Evolutionary conservation across 805 yeast species (phyloP).

Genomic region (Priceomyces medius): DNA sequence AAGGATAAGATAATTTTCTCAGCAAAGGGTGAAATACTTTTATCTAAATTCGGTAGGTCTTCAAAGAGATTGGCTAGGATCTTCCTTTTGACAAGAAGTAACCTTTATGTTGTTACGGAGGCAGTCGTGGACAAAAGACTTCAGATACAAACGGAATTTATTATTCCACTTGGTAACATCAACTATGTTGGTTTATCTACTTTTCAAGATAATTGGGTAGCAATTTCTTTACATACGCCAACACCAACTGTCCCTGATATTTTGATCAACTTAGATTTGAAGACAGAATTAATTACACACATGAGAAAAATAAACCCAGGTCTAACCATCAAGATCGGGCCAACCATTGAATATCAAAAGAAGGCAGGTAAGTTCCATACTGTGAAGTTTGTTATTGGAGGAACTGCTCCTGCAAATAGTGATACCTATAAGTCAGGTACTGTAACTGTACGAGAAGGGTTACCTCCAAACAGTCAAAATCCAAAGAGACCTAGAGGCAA

Average conservation of each 20-base stretch:
- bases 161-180: conserved; percentile 60
- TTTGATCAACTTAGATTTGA: conserved; percentile 75
- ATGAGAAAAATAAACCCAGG: conserved; percentile 60
- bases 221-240: conserved; percentile 51
- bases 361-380: conserved; percentile 82
- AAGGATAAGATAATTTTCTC: conserved; percentile 74
- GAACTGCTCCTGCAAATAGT: conserved; percentile 59
- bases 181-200: conserved; percentile 65
- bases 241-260: conserved; percentile 68
- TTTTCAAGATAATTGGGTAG: conserved; percentile 91
- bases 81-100: conserved; percentile 62
- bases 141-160: conserved; percentile 59
- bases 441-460: conserved; percentile 76
- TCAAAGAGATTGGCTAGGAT: conserved; percentile 74
- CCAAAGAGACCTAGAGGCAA: conserved; percentile 72
- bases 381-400: conserved; percentile 66
- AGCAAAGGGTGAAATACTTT: conserved; percentile 73
- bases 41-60: conserved; percentile 89
- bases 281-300: conserved; percentile 83
- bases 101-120: conserved; percentile 72
- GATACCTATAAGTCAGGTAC: conserved; percentile 88
- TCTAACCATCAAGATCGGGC: conserved; percentile 63
- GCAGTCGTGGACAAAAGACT: conserved; percentile 58
- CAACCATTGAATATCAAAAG: conserved; percentile 79
- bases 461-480: conserved; percentile 69